Base-by-base conservation (phyloP, 441 rosid species). In the Croton laevigatus region DNA sequence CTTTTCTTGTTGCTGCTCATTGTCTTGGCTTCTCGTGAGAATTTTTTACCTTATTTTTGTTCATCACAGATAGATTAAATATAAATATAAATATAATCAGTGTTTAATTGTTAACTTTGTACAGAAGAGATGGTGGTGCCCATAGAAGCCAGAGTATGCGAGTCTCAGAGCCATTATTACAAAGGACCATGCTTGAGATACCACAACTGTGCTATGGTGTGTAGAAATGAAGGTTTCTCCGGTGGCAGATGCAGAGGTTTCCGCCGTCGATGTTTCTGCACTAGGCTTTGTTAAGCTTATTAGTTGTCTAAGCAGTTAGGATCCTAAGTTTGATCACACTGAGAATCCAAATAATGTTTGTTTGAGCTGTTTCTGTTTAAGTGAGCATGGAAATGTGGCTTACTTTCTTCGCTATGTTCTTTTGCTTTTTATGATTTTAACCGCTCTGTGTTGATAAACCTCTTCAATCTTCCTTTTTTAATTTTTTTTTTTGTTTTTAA, bases 231-330 rank as follows among this genome's bases (percentile, higher is more conserved):
- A 72, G 78, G 89, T 45, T 83, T 83, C 68, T 61, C 87, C 49
- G 86, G 89, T 3, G 88, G 95, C 71, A 72, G 57, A 0, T 82
- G 82, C 73, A 76, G 82, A 27, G 88, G 84, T 20, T 59, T 80
- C 73, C 85, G 76, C 51, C 91, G 54, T 71, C 86, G 88, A 22
- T 87, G 94, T 81, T 84, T 81, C 68, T 91, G 93, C 76, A 80
- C 87, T 4, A 78, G 38, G 79, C 67, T 22, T 32, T 80, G 88
- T 58, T 81, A 45, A 34, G n/a, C n/a, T n/a, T n/a, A n/a, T n/a
- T n/a, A n/a, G n/a, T n/a, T n/a, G n/a, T n/a, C n/a, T n/a, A n/a
- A n/a, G n/a, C n/a, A n/a, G n/a, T 22, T 17, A 12, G 17, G 12
- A 11, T 46, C 5, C 16, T 9, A 9, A 16, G 51, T 11, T 3